Conservation (phyloP, 176 grass and related monocot genomes). For the Bromus sterilis region DNA sequence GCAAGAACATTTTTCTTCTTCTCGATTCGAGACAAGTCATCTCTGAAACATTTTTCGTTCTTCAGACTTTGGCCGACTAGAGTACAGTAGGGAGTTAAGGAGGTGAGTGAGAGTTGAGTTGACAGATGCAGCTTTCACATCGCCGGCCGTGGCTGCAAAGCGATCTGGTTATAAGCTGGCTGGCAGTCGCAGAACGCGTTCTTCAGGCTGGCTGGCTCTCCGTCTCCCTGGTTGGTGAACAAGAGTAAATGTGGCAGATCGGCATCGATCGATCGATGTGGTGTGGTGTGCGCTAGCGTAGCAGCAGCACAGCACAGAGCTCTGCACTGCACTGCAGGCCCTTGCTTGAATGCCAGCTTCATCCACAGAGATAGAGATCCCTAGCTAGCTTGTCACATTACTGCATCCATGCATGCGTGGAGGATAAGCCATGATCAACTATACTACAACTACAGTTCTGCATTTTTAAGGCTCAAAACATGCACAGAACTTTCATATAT, state of each 20-base stretch:
- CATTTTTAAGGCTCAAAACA: neutral
- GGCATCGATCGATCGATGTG: neutral
- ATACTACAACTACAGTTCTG: neutral
- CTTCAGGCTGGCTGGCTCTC: slow-evolving; percentile 26
- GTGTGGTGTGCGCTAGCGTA: neutral
- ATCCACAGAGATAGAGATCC: too few relatives aligned
- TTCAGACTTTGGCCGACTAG: neutral
- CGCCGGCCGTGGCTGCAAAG: neutral
- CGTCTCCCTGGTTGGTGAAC: slow-evolving; percentile 23
- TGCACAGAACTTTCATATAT: too few relatives aligned
- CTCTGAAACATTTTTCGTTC: neutral
- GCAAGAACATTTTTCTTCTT: neutral
- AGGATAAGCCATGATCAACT: neutral
- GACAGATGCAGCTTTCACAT: slow-evolving; percentile 7
- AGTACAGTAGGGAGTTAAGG: neutral
- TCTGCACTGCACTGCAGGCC: slow-evolving; percentile 12
- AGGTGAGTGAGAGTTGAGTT: neutral
- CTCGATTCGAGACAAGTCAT: too few relatives aligned
- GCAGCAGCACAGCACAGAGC: neutral
- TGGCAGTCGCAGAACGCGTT: slow-evolving; percentile 8
- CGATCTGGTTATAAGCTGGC: slow-evolving; percentile 11
- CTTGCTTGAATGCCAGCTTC: slow-evolving; percentile 5
- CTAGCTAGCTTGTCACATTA: neutral
- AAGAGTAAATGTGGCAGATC: slow-evolving; percentile 30
- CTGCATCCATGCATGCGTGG: too few relatives aligned